These are phyloP conservation scores for Sporothrix sp. DNA, from an alignment of 2,329 filamentous ascomycete species.

Conservation along the genomic window DNA sequence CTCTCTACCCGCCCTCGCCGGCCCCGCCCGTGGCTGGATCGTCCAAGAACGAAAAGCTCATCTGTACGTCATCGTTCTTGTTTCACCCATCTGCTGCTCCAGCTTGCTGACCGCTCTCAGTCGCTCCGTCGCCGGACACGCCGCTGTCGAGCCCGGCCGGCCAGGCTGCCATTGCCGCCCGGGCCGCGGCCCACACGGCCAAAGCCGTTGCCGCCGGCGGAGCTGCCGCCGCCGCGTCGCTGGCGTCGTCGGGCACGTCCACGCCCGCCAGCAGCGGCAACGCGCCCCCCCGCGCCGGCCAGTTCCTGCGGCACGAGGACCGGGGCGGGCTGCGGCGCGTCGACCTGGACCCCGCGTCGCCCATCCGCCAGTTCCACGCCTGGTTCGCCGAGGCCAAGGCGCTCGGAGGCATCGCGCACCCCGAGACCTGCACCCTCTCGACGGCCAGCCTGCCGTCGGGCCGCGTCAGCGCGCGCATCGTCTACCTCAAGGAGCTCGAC, in stretches of 20 bases:
- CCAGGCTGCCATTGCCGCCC: slow-evolving; percentile 6
- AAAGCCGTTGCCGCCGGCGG: neutral
- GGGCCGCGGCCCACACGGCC: slow-evolving; percentile 6
- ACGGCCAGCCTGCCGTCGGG: slow-evolving; percentile 78
- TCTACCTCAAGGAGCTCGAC: slow-evolving; percentile 95
- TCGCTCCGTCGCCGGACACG: slow-evolving; percentile 17
- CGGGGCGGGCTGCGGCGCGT: slow-evolving; percentile 47
- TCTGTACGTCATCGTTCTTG: slow-evolving; percentile 10
- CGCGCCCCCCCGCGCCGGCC: slow-evolving; percentile 51
- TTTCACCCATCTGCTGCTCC: neutral
- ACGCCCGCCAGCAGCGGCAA: neutral
- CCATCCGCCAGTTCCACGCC: slow-evolving; percentile 73
- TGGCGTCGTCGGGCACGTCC: neutral
- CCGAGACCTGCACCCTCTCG: slow-evolving; percentile 80
- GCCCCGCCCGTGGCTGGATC: neutral
- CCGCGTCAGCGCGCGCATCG: slow-evolving; percentile 71
- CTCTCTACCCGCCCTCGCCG: slow-evolving; percentile 12
- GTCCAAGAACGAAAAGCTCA: slow-evolving; percentile 14
- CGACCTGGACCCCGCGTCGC: slow-evolving; percentile 52
- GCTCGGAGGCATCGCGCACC: slow-evolving; percentile 48
- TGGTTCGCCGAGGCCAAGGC: slow-evolving; percentile 74
- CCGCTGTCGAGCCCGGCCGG: neutral
- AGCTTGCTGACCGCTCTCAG: slow-evolving; percentile 23
- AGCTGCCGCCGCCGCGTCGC: neutral
- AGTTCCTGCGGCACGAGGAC: slow-evolving; percentile 52